Base-by-base conservation (phyloP, 495 filamentous ascomycete species). In the Penicillium roqueforti region DNA sequence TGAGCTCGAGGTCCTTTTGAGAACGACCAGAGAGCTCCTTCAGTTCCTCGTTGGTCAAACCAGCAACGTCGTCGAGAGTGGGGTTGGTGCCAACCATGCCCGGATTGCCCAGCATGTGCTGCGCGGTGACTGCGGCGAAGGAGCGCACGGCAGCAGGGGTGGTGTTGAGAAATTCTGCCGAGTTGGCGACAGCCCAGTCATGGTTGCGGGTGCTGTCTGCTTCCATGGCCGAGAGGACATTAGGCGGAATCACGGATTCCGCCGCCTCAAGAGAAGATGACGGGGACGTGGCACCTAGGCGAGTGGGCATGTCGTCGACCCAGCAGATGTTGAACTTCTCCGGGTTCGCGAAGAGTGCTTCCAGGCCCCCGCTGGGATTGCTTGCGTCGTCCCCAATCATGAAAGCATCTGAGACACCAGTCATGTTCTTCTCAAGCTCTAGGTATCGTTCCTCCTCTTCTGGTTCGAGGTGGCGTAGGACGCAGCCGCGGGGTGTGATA, bases 381-480 rank as follows among this genome's bases (percentile, higher is more conserved):
- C 62, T 71, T 9, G 60, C 53, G 46, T 75, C 73, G 9, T 70
- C 69, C 14, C 72, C 70, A 11, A 69, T 68, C 41, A 66, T 58
- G 55, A 67, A 68, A 1, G 60, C 54, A 50, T 72, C 69, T 1
- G 62, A 32, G 5, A 58, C 36, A 22, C 55, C 57, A 18, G 76
- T 71, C 43, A 87, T 71, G 45, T 70, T 76, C 53, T 81, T 77
- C 68, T 96, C 89, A 0, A 95, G 77, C 47, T 82, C 76, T 13
- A 97, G 71, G 54, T 88, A 92, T 8, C 85, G 80, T 20, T 87
- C 77, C 55, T 95, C 90, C 62, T 95, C 88, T 26, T 88, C 86
- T 13, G 77, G 63, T 10, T 80, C 86, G 19, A 98, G 74, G 56
- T 90, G 89, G 34, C 83, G 83, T 25, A 97, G 76, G 49, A 87